Evolutionary conservation across 257 asterid species (phyloP).

Genomic region (Datura wrightii): DNA sequence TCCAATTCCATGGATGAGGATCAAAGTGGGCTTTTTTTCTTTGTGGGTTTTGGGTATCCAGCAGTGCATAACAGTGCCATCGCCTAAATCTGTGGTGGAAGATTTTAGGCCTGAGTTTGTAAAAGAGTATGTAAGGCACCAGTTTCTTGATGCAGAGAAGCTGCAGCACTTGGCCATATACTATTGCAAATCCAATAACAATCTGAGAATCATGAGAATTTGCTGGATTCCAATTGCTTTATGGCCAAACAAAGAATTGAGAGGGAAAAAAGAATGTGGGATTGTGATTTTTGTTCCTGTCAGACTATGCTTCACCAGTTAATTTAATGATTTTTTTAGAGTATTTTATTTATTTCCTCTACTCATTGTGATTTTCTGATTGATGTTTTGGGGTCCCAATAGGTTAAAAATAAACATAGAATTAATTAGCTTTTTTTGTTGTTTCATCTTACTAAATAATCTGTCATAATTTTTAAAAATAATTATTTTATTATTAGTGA

Average conservation of each 20-base stretch:
- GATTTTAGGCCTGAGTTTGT: constrained; percentile 72
- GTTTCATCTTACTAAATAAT: too few species aligned
- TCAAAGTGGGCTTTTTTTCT: constrained; percentile 52
- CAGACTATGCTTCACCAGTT: not conserved
- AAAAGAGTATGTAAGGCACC: constrained; percentile 63
- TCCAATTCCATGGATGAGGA: constrained; percentile 82
- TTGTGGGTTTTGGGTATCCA: constrained; percentile 74
- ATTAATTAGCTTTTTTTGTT: too few species aligned
- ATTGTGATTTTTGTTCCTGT: not conserved
- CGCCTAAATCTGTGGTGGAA: constrained; percentile 60
- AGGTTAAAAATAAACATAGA: not conserved
- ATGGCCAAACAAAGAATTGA: not conserved
- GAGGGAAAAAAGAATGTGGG: not conserved
- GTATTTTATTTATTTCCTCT: not conserved
- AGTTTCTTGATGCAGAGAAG: constrained; percentile 65
- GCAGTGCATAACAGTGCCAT: constrained; percentile 70
- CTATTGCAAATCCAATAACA: not conserved
- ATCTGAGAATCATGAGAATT: too few species aligned
- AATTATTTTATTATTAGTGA: too few species aligned
- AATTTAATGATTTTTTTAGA: not conserved
- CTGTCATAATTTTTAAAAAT: too few species aligned
- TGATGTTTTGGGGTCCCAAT: not conserved
- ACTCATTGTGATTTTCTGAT: not conserved
- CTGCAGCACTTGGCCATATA: constrained; percentile 67
- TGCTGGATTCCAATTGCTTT: not conserved